Base-by-base conservation (phyloP, 2,329 filamentous ascomycete species). In the Penicillium sp. region DNA sequence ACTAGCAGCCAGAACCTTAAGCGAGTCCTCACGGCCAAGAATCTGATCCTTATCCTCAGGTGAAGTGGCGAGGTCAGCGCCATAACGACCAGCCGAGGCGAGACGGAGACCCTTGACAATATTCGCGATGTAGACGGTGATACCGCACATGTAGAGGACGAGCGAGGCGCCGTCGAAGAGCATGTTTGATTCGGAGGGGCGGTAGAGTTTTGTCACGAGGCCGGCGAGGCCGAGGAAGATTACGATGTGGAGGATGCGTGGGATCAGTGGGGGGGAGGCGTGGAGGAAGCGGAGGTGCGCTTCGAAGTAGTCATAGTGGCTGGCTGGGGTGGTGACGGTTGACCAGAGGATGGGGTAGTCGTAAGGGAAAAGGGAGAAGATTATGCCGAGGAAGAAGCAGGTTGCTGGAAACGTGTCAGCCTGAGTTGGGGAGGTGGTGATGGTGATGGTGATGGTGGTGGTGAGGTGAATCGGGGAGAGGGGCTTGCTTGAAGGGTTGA, bases 351-450 rank as follows among this genome's bases (percentile, higher is more conserved):
- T 74, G 13, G 77, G 77, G 63, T 79, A 79, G 70, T 79, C 94
- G 81, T 97, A 99, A 58, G 94, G 92, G 77, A 97, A 95, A 60
- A 88, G 87, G 67, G 92, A 92, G 84, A 97, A 99, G 76, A 99
- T 88, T 75, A 97, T 92, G 67, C 94, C 94, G 61, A 99, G 89
- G 84, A 97, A 96, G 85, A 99, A 99, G 76, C 91, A 96, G 62
- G 90, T 92, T 61, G 89, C 89, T 92, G 66, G 33, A 48, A n/a
- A 43, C 16, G 18, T 33, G 45, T 40, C 13, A 31, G 37, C 10
- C 16, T 16, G 10, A 21, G 7, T 43, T 21, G 52, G 57, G 43
- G 50, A 48, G 48, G 29, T 49, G 34, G 47, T 48, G 36, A 28
- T 55, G 26, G 48, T 51, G 42, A 50, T 36, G 39, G 33, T 29